Base-by-base conservation (phyloP, 2,329 filamentous ascomycete species). In the Lachnellula cervina region DNA sequence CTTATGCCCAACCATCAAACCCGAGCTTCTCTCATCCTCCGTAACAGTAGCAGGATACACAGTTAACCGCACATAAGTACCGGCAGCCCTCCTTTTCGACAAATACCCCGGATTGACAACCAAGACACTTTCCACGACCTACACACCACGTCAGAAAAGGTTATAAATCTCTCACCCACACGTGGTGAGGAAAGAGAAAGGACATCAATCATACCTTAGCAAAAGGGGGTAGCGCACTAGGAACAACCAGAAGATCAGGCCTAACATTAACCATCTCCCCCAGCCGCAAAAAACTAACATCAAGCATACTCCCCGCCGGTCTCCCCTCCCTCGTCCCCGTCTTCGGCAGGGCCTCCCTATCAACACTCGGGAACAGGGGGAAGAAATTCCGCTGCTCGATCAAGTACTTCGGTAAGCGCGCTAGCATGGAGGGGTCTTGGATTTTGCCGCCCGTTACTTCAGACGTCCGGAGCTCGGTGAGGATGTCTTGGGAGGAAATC, bases 321-420 rank as follows among this genome's bases (percentile, higher is more conserved):
- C 82, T 65, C 0, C 80, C 82, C 56, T 80, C 78, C 17, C 75
- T 77, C 1, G 80, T 81, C 0, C 84, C 84, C 1, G 83, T 83
- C 69, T 81, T 87, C 32, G 86, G 84, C 54, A 90, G 74, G 62
- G 76, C 82, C 55, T 82, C 78, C 49, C 91, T 80, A 50, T 88
- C 84, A 13, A 85, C 80, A 0, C 93, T 86, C 5, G 94, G 94
- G 68, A 92, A 97, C 0, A 97, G 74, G 0, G 94, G 94, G 66
- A 90, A 90, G 72, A 92, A 97, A 68, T 94, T 91, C 6, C 92
- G 79, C 73, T 97, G 94, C 72, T 96, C 88, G 55, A 99, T 82
- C 17, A 99, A 72, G 63, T 94, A 87, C 19, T 84, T 80, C 5
- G 88, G 83, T 47, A 92, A 73, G n/a, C 93, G 76, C 16, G 85